Conservation (phyloP, 306 rosid genomes). For the Glycyrrhiza uralensis region DNA sequence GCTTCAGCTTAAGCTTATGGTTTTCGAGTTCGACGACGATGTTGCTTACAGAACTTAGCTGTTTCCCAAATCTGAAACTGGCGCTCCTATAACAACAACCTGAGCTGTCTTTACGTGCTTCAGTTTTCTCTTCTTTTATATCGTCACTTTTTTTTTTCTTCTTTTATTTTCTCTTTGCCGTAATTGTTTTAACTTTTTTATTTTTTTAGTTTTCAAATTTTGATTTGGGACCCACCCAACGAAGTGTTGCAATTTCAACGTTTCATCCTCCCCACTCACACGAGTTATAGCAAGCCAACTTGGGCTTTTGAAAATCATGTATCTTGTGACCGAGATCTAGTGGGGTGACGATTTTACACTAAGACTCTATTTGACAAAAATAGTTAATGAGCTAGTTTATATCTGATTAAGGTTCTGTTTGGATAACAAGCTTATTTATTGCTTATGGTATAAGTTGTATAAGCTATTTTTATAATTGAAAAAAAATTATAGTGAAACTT, state of each 20-base stretch:
- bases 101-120: conserved; percentile 21
- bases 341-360: neutral
- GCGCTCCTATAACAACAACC: neutral
- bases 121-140: neutral
- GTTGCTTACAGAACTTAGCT: neutral
- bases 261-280: conserved; percentile 7
- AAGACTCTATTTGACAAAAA: too few species aligned
- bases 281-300: conserved; percentile 15
- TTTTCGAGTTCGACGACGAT: too few species aligned
- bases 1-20: neutral
- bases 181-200: neutral
- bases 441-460: too few species aligned
- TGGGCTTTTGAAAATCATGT: too few species aligned
- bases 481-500: too few species aligned
- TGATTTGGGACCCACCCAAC: neutral
- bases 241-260: neutral
- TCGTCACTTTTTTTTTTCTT: neutral
- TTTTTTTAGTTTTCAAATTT: neutral
- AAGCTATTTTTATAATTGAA: too few species aligned
- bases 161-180: neutral
- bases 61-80: conserved; percentile 25
- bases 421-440: too few species aligned
- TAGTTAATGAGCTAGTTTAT: too few species aligned
- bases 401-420: too few species aligned
- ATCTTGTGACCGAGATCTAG: neutral